Evolutionary conservation across 2,329 filamentous ascomycete genomes (phyloP), one percentile per base, ranked within the genome.

Genomic region (Periconia digitata): DNA sequence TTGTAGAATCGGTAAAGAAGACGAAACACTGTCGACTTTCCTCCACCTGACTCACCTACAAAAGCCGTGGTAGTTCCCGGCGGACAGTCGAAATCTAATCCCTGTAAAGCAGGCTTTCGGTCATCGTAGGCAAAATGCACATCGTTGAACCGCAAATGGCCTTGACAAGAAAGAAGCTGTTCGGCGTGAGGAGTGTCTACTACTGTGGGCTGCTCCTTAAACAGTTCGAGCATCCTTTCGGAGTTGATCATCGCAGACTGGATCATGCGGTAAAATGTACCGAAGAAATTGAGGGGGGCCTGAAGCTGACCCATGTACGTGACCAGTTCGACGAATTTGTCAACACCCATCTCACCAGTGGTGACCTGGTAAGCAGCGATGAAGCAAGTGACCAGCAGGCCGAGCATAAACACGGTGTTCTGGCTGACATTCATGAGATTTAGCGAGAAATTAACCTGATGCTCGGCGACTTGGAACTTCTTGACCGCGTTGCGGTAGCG

Each of bases 1-100:
- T 96, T 95, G 77, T 97, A 99, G 73, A 96, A 99, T 16, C 94
- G 88, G 79, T 96, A 97, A 69, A 99, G 85, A 41, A 97, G 82
- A 43, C 94, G 87, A 77, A 99, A 96, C 21, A 99, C 83, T 0
- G 94, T 99, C 2, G 92, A 97, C 72, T 99, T 99, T 57, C 94
- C 94, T 50, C 94, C 94, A 39, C 94, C 94, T 24, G 92, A 97
- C 71, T 97, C 92, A 55, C 94, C 94, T 16, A 99, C 94, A 55
- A 99, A 86, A 0, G 94, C 94, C 6, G 92, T 99, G 0, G 92
- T 97, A 1, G 91, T 96, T 44, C 94, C 94, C 2, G 94, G 92
- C 16, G 78, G 76, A 70, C 92, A 96, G 54, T 87, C 85, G 72
- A 99, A 97, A 54, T 83, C 86, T 41, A 99, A 79, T 39, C 91